Percentiles rank a stretch among this genome's conserved stretches.
Conservation (phyloP, 1,284 basidiomycete genomes). For the Tausonia pullulans region DNA sequence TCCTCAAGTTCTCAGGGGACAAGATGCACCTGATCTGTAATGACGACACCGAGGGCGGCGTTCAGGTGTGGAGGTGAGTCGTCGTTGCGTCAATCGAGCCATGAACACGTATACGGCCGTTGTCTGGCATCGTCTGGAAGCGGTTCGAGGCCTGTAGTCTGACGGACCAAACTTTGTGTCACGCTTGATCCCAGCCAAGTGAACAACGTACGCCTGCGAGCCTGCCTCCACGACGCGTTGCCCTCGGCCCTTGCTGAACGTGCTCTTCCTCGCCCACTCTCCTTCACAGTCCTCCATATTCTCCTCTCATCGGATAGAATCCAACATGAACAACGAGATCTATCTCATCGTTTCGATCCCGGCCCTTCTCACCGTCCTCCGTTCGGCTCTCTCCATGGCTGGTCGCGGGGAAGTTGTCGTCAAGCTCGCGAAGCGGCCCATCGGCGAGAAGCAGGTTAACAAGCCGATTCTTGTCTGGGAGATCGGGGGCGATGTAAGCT, state of each 20-base stretch:
- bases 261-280: conserved; percentile 30
- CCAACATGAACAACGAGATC: conserved; percentile 66
- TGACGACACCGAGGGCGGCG: conserved; percentile 67
- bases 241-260: not conserved
- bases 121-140: too few relatives aligned
- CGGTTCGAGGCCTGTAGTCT: too few relatives aligned
- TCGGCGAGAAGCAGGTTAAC: not conserved
- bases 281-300: conserved; percentile 60
- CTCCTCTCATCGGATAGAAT: conserved; percentile 71
- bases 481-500: conserved; percentile 20
- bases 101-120: too few relatives aligned
- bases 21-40: conserved; percentile 73
- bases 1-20: conserved; percentile 63
- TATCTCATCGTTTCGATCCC: conserved; percentile 52
- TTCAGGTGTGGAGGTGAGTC: conserved; percentile 85
- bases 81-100: not conserved
- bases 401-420: conserved; percentile 49
- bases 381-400: conserved; percentile 37
- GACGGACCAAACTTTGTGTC: too few relatives aligned
- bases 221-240: too few relatives aligned
- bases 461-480: conserved; percentile 51
- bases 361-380: conserved; percentile 57
- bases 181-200: conserved; percentile 26
- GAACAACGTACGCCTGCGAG: conserved; percentile 31
- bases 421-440: conserved; percentile 55